Evolutionary conservation across 2,329 filamentous ascomycete species (phyloP).

Genomic region (Spiromastix sp.): DNA sequence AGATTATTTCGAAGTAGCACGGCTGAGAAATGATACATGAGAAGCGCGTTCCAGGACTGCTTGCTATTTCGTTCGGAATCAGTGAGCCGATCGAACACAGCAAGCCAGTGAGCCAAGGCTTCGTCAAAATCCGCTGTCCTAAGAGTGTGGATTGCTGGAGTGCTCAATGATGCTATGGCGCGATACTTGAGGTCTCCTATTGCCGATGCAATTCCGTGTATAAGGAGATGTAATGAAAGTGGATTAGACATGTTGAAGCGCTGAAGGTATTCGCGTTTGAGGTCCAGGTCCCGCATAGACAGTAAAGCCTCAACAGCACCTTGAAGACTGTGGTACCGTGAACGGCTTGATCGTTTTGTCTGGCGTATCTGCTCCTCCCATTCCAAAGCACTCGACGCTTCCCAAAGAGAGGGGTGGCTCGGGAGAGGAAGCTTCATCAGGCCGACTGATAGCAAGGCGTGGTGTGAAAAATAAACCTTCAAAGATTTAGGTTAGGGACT

Average conservation of each 20-base stretch:
- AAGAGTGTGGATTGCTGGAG: conserved; percentile 6
- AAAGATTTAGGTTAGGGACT: no score
- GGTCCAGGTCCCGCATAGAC: conserved; percentile 11
- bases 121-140: conserved; percentile 13
- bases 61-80: conserved; percentile 9
- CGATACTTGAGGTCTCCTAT: conserved; percentile 15
- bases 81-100: conserved; percentile 10
- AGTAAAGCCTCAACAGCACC: conserved; percentile 13
- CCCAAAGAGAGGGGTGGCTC: conserved; percentile 13
- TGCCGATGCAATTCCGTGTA: conserved; percentile 14
- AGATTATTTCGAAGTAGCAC: conserved; percentile 13
- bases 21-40: conserved; percentile 14
- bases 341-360: conserved; percentile 9
- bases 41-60: conserved; percentile 10
- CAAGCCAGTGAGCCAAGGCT: conserved; percentile 11
- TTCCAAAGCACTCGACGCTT: conserved; percentile 11
- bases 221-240: conserved; percentile 13
- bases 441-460: conserved; percentile 11
- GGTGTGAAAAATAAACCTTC: conserved; percentile 16
- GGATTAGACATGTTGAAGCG: conserved; percentile 11
- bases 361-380: conserved; percentile 13
- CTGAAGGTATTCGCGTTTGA: conserved; percentile 10
- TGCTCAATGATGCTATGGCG: conserved; percentile 9
- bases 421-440: conserved; percentile 17
- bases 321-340: conserved; percentile 12